phyloP scores from a whole-genome alignment of 331 rosid species.

The Saraca asoca region DNA sequence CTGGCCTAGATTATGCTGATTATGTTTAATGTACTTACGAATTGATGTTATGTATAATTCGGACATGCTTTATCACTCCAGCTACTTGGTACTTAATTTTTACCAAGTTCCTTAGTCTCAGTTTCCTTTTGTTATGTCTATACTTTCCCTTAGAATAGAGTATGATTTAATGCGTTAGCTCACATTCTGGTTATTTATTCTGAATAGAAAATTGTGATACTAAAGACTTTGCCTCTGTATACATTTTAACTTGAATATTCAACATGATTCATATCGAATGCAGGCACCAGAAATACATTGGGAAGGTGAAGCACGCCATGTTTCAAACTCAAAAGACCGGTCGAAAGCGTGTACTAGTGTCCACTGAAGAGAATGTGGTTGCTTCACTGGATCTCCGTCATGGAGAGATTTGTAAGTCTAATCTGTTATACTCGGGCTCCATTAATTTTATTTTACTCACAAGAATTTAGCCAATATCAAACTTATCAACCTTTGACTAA shows the following conservation, averaged over 20 bases:
- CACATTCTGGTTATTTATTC: background rate
- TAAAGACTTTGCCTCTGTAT: conserved; percentile 1
- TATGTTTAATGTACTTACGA: conserved; percentile 4
- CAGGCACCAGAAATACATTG: conserved; percentile 93
- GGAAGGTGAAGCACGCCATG: conserved; percentile 90
- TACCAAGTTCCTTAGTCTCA: background rate
- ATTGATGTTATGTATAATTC: conserved; percentile 19
- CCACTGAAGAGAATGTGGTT: conserved; percentile 89
- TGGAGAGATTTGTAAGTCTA: conserved; percentile 83
- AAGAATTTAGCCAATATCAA: background rate
- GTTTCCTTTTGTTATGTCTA: background rate
- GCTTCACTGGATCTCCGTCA: conserved; percentile 98
- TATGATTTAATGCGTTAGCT: background rate
- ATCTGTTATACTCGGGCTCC: conserved; percentile 8
- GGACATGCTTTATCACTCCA: background rate
- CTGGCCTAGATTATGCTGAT: conserved; percentile 9
- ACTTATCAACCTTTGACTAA: background rate
- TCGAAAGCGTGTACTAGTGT: conserved; percentile 89
- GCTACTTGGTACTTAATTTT: conserved; percentile 17
- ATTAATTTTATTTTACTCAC: conserved; percentile 18
- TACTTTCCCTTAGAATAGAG: background rate
- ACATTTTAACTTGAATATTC: conserved; percentile 24
- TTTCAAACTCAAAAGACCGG: conserved; percentile 90
- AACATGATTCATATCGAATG: conserved; percentile 17
- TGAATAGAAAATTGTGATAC: background rate